These are phyloP conservation scores for Candida yuanshanica DNA, from an alignment of 805 yeast genomes.

Conservation along the genomic window DNA sequence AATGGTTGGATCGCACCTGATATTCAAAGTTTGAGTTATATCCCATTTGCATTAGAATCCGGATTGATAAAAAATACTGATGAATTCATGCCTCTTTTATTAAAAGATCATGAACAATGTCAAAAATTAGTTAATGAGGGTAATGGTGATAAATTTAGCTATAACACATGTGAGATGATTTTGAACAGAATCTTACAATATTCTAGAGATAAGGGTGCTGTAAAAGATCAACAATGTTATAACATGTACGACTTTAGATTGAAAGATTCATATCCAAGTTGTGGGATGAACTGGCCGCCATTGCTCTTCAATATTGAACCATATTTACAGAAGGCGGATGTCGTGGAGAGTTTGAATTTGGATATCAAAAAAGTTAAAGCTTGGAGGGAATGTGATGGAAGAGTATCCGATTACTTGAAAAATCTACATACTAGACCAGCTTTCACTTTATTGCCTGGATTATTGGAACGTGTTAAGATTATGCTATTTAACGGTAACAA, in stretches of 20 bases:
- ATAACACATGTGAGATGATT: slow-evolving; percentile 40
- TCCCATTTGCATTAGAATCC: slow-evolving; percentile 61
- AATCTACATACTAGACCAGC: slow-evolving; percentile 56
- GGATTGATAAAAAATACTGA: slow-evolving; percentile 44
- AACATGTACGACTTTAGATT: slow-evolving; percentile 81
- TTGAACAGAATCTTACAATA: slow-evolving; percentile 25
- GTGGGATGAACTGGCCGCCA: slow-evolving; percentile 93
- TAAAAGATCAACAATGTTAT: slow-evolving; percentile 48
- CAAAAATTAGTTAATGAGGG: slow-evolving; percentile 44
- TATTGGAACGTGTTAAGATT: slow-evolving; percentile 54
- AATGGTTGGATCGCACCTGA: slow-evolving; percentile 95
- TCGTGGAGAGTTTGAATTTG: slow-evolving; percentile 49
- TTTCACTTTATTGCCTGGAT: slow-evolving; percentile 56
- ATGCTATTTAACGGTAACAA: slow-evolving; percentile 81
- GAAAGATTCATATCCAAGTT: slow-evolving; percentile 69
- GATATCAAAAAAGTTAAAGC: slow-evolving; percentile 28
- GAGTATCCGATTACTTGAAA: slow-evolving; percentile 47
- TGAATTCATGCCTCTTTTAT: slow-evolving; percentile 34
- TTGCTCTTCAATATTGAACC: slow-evolving; percentile 47
- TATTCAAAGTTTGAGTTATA: slow-evolving; percentile 72
- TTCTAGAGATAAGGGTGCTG: slow-evolving; percentile 26
- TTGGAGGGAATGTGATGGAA: slow-evolving; percentile 78
- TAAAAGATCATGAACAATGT: slow-evolving; percentile 51
- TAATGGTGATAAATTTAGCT: slow-evolving; percentile 23
- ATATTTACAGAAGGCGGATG: slow-evolving; percentile 44